Conservation (phyloP, 2,329 filamentous ascomycete species). For the Botrytis paeoniae region DNA sequence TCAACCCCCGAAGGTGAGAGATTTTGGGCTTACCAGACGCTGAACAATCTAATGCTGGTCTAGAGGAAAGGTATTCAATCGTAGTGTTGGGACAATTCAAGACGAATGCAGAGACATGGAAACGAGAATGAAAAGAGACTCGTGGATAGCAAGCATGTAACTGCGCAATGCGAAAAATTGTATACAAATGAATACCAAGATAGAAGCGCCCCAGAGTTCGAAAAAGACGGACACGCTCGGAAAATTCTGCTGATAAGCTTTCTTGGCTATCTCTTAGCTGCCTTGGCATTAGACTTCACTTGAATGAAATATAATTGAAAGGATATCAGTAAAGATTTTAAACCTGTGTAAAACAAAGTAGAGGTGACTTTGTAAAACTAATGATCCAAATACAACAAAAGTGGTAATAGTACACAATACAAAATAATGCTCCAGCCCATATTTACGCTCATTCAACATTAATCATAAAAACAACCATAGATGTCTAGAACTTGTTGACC, state of each 20-base stretch:
- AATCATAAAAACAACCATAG: neutral
- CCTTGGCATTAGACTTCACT: neutral
- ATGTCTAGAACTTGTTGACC: slow-evolving; percentile 2
- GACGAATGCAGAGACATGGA: too few relatives aligned
- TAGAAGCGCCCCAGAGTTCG: neutral
- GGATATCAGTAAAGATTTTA: neutral
- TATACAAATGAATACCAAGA: too few relatives aligned
- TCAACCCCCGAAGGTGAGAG: too few relatives aligned
- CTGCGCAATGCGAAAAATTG: too few relatives aligned
- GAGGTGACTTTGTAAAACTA: neutral
- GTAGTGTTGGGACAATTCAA: too few relatives aligned
- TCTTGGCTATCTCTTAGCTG: neutral
- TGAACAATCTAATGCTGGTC: too few relatives aligned
- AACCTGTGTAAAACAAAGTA: neutral
- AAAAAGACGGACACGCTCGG: neutral
- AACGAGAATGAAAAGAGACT: too few relatives aligned
- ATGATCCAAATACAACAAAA: neutral
- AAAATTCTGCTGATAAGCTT: neutral
- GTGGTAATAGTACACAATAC: neutral
- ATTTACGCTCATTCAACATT: neutral
- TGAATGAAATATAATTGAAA: neutral
- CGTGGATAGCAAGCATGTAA: too few relatives aligned
- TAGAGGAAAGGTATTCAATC: too few relatives aligned
- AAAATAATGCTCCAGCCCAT: neutral
- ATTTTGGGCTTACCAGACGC: too few relatives aligned